phyloP scores from a whole-genome alignment of 371 early-diverging fungal genomes.

The Dinochytrium kinnereticum region DNA sequence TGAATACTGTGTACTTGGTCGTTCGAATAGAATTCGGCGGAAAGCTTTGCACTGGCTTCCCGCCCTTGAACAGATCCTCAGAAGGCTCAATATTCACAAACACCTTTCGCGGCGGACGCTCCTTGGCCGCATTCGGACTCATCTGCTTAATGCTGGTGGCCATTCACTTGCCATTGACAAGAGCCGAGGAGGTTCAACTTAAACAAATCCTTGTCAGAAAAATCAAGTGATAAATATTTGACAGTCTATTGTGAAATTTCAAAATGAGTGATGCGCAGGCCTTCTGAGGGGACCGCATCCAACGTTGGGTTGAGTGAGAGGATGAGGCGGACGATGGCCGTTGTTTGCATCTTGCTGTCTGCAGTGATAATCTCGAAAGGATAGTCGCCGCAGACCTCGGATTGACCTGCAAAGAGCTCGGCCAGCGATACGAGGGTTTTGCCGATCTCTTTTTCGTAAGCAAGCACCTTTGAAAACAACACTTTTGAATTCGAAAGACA shows the following conservation, averaged over 20 bases:
- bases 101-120: neutral
- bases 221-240: too few species aligned
- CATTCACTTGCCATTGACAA: too few species aligned
- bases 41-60: conserved; percentile 16
- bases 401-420: conserved; percentile 16
- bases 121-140: neutral
- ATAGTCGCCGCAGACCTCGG: neutral
- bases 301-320: too few species aligned
- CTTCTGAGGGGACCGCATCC: too few species aligned
- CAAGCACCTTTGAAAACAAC: conserved; percentile 17
- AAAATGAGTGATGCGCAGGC: too few species aligned
- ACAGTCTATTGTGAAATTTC: too few species aligned
- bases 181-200: too few species aligned
- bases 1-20: conserved; percentile 88
- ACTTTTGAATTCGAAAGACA: neutral
- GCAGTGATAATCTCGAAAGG: too few species aligned
- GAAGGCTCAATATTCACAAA: conserved; percentile 7
- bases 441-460: conserved; percentile 1
- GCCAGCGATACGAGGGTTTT: neutral
- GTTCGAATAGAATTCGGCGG: conserved; percentile 59
- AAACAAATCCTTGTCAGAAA: too few species aligned
- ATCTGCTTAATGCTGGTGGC: too few species aligned
- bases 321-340: too few species aligned
- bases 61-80: neutral
- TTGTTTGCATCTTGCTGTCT: too few species aligned